These are phyloP conservation scores for Pseudocercospora vitis DNA, from an alignment of 2,329 filamentous ascomycete species.

Conservation along the genomic window DNA sequence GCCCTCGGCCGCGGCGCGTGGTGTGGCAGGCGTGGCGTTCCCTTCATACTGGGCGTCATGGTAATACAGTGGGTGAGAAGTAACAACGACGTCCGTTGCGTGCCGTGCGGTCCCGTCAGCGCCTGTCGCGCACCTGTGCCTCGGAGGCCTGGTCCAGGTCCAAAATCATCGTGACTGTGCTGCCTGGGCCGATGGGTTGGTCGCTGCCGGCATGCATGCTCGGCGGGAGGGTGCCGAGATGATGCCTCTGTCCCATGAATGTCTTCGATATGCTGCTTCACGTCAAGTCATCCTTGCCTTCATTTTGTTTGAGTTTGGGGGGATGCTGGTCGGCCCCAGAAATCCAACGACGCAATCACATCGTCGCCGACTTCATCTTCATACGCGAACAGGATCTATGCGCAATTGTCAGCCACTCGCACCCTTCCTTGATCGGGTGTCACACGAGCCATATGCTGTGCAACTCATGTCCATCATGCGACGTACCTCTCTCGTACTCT, in stretches of 20 bases:
- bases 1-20: neutral
- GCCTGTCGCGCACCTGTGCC: too few relatives aligned
- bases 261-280: too few relatives aligned
- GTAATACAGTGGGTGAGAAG: slow-evolving; percentile 7
- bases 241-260: too few relatives aligned
- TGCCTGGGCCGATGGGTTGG: too few relatives aligned
- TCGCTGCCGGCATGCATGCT: too few relatives aligned
- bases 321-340: slow-evolving; percentile 63
- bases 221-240: too few relatives aligned
- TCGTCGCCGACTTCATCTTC: slow-evolving; percentile 94
- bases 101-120: too few relatives aligned
- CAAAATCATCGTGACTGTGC: too few relatives aligned
- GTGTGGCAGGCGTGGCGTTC: neutral
- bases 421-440: neutral
- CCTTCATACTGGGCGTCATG: neutral
- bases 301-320: slow-evolving; percentile 23
- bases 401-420: slow-evolving; percentile 21
- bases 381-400: slow-evolving; percentile 92
- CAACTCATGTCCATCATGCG: neutral
- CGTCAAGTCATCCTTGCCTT: too few relatives aligned
- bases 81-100: slow-evolving; percentile 8
- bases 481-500: slow-evolving; percentile 90
- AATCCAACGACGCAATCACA: slow-evolving; percentile 90
- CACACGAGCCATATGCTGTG: slow-evolving; percentile 1
- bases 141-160: too few relatives aligned